phyloP scores from a whole-genome alignment of 2,329 filamentous ascomycete genomes.

The Bipolaris bicolor region DNA sequence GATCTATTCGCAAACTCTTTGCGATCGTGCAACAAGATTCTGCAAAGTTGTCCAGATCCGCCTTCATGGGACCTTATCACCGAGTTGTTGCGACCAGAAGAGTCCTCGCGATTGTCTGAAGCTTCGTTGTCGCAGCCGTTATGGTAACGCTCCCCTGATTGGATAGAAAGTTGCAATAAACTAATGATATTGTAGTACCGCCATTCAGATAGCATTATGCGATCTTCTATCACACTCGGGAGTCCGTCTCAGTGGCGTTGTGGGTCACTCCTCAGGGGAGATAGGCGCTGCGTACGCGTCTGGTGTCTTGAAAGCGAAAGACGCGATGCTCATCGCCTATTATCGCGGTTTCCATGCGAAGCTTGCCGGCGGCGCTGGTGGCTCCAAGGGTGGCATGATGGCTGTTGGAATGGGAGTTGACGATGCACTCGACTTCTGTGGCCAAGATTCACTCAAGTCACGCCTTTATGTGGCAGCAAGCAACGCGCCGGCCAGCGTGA shows the following conservation, averaged over 20 bases:
- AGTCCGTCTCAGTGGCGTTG: too few species aligned
- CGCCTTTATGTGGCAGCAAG: neutral
- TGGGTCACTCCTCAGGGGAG: too few species aligned
- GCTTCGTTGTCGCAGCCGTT: conserved; percentile 39
- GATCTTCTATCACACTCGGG: too few species aligned
- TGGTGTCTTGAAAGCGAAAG: neutral
- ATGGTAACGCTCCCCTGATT: conserved; percentile 13
- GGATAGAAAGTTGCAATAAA: too few species aligned
- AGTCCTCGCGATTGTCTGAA: conserved; percentile 5
- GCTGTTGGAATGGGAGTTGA: neutral
- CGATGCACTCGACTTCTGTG: neutral
- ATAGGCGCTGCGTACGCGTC: too few species aligned
- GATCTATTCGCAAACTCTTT: neutral
- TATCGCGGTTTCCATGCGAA: conserved; percentile 18
- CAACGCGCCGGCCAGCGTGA: neutral
- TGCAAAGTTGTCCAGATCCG: too few species aligned
- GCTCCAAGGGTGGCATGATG: neutral
- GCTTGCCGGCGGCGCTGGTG: conserved; percentile 39
- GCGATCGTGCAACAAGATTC: too few species aligned
- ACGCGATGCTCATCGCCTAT: neutral
- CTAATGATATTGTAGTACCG: too few species aligned
- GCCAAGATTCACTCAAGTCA: too few species aligned
- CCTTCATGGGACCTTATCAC: too few species aligned
- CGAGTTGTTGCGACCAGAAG: too few species aligned
- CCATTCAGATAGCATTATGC: too few species aligned